Base-by-base conservation (phyloP, 441 rosid genomes). In the Pelargonium cotyledonis region DNA sequence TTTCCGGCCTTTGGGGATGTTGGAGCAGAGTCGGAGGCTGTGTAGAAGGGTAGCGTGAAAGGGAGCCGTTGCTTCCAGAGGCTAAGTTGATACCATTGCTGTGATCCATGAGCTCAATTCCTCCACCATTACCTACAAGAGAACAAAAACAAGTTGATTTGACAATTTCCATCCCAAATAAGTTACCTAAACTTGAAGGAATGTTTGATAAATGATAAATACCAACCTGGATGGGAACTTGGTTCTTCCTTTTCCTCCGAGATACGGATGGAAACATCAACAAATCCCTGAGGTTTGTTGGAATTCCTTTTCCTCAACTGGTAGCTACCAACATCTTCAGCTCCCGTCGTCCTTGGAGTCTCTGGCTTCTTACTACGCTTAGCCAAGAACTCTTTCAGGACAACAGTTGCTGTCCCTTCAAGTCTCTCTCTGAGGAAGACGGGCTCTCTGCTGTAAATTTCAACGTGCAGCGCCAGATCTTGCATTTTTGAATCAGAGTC, bases 381-480 rank as follows among this genome's bases (percentile, higher is more conserved):
- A 1, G 72, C 75, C 41, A 90, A 66, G 71, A 88, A 88, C 75
- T 93, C 90, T 65, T 85, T 89, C 76, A 93, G 79, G 62, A 75
- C 80, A 67, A 93, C 78, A 16, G 86, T 85, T 38, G 86, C 91
- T 43, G 92, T 80, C 43, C 98, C 98, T 62, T 84, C 84, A 69
- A 89, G 90, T 76, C 71, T 86, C 76, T 91, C 92, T 71, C 86
- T 79, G n/a, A 93, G 90, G 83, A 93, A 93, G 66, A 93, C 60
- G 14, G 96, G 96, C 69, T 90, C 97, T 72, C 98, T 85, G 69
- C 96, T 83, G 75, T 89, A 85, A 10, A 90, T 91, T 82, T 93
- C 86, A 3, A 89, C 83, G 23, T 88, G 84, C 55, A 93, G 78
- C 38, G 79, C 80, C 77, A 71, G 75, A 44, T 88, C 89, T 21